These are phyloP conservation scores for Trichoderma orchidacearum DNA, from an alignment of 495 filamentous ascomycete genomes.

Conservation along the genomic window DNA sequence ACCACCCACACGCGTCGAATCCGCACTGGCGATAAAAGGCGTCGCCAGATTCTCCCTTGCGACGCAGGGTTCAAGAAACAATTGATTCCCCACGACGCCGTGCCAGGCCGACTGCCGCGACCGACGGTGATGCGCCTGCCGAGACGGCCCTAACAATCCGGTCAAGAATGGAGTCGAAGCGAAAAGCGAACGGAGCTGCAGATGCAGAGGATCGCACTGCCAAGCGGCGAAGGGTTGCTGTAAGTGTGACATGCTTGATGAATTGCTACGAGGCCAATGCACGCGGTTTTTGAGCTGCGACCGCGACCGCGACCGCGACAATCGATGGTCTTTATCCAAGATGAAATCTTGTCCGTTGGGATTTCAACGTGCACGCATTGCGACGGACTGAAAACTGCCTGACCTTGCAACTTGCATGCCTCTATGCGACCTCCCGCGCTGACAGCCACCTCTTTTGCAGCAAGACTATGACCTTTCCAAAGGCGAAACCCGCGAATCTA, in stretches of 20 bases:
- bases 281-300: no score
- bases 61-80: neutral
- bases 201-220: slow-evolving; percentile 42
- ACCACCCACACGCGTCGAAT: neutral
- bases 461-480: slow-evolving; percentile 22
- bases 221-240: slow-evolving; percentile 42
- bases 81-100: neutral
- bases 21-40: neutral
- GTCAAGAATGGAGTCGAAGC: slow-evolving; percentile 50
- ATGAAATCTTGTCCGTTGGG: no score
- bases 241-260: no score
- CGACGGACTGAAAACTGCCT: neutral
- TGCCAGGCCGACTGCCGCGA: neutral
- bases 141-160: neutral
- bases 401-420: neutral
- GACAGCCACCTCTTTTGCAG: neutral
- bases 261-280: no score
- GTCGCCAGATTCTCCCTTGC: neutral
- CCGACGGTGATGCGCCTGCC: neutral
- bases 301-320: no score
- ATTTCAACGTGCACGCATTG: neutral
- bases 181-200: slow-evolving; percentile 34
- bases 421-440: neutral
- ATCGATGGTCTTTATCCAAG: no score
- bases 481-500: slow-evolving; percentile 45